Evolutionary conservation across 495 filamentous ascomycete species (phyloP).

Genomic region (Talaromyces trachyspermus): DNA sequence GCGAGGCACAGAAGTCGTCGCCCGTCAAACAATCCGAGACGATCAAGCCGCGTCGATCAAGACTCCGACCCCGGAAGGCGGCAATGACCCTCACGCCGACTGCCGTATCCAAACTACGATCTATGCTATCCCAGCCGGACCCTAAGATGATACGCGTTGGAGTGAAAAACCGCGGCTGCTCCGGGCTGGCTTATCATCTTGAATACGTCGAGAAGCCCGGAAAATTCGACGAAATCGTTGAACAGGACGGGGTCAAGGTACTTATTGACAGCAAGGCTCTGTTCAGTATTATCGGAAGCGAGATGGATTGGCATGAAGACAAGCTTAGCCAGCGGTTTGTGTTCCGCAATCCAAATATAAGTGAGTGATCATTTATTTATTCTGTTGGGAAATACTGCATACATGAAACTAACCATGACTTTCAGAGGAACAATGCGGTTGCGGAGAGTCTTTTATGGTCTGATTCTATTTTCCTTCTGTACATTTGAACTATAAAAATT

Average conservation of each 20-base stretch:
- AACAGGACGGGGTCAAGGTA: slow-evolving; percentile 94
- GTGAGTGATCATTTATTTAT: no score
- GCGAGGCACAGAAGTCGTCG: slow-evolving; percentile 56
- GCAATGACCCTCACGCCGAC: slow-evolving; percentile 77
- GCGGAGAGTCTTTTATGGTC: slow-evolving; percentile 96
- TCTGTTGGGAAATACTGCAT: no score
- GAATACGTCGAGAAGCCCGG: slow-evolving; percentile 91
- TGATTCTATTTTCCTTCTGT: slow-evolving; percentile 19
- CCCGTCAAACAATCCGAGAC: slow-evolving; percentile 24
- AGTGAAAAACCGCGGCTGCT: slow-evolving; percentile 92
- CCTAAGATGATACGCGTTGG: slow-evolving; percentile 91
- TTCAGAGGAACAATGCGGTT: slow-evolving; percentile 92
- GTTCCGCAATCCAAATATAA: slow-evolving; percentile 96
- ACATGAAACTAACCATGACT: slow-evolving; percentile 22
- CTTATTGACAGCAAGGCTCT: slow-evolving; percentile 94
- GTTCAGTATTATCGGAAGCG: slow-evolving; percentile 95
- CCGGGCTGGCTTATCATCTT: slow-evolving; percentile 87
- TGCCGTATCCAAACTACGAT: slow-evolving; percentile 68
- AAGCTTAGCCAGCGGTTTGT: slow-evolving; percentile 84
- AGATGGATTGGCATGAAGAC: slow-evolving; percentile 99
- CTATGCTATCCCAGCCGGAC: slow-evolving; percentile 68
- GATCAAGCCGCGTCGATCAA: slow-evolving; percentile 49
- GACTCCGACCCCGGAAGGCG: slow-evolving; percentile 78
- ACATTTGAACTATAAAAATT: slow-evolving; percentile 11
- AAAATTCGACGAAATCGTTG: slow-evolving; percentile 83